Evolutionary conservation across 148 eudicot genomes (phyloP).

Genomic region (Dianthus caryophyllus): DNA sequence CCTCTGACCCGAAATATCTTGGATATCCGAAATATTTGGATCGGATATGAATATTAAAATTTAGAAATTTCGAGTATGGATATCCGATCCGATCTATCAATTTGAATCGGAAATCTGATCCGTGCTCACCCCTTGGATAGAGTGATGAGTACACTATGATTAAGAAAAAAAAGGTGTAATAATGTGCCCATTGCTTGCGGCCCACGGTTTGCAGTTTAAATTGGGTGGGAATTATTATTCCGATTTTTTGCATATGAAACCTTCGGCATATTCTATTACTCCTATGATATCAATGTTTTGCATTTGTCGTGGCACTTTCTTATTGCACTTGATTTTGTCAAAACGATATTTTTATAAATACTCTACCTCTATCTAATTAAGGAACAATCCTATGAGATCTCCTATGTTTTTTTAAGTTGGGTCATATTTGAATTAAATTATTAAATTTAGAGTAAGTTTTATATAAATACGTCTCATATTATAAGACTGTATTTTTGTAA

Average conservation of each 20-base stretch:
- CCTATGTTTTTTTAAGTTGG: background rate
- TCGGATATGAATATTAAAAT: no score
- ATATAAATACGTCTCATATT: no score
- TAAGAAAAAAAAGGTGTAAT: background rate
- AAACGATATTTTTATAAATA: background rate
- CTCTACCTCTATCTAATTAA: background rate
- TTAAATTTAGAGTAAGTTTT: no score
- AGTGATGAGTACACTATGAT: background rate
- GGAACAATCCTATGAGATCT: background rate
- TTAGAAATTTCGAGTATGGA: no score
- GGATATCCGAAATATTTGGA: no score
- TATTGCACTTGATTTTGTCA: slow-evolving; percentile 5
- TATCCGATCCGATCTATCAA: no score
- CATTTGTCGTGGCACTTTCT: background rate
- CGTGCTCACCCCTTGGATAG: no score
- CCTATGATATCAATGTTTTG: background rate
- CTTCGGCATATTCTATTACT: background rate
- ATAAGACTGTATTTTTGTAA: no score
- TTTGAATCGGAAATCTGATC: no score
- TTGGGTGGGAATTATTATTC: background rate
- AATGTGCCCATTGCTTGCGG: slow-evolving; percentile 8
- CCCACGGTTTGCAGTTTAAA: slow-evolving; percentile 1
- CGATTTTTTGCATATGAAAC: no score
- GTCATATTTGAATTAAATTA: no score
- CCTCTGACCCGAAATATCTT: no score